Percentiles rank a stretch among this genome's conserved stretches.
These are phyloP conservation scores for Moesziomyces globuligerus DNA, from an alignment of 1,284 basidiomycete genomes.

Conservation along the genomic window DNA sequence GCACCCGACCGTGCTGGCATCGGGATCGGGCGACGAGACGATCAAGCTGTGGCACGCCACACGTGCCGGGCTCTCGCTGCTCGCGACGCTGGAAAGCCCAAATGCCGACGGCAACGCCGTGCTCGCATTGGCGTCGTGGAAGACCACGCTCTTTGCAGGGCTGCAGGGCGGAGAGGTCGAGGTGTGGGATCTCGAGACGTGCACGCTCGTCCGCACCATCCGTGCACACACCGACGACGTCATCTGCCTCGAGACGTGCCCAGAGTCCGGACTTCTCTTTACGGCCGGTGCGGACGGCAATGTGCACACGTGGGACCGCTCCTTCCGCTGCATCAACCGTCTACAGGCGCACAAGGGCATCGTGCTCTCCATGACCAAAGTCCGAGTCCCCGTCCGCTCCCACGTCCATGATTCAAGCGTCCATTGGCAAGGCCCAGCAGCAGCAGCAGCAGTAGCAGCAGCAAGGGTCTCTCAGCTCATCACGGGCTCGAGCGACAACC, in stretches of 20 bases:
- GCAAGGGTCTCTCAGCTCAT: constrained; percentile 31
- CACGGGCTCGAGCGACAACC: constrained; percentile 53
- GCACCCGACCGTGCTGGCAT: constrained; percentile 42
- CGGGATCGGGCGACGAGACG: constrained; percentile 79
- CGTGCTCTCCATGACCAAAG: constrained; percentile 21
- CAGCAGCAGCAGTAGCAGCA: neutral
- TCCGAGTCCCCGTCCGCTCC: constrained; percentile 3
- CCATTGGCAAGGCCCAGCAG: neutral
- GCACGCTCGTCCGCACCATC: constrained; percentile 83
- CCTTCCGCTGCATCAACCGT: constrained; percentile 59
- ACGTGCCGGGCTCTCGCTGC: constrained; percentile 68
- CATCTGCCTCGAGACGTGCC: constrained; percentile 36
- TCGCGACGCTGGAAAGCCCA: constrained; percentile 72
- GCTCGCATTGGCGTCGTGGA: constrained; percentile 78
- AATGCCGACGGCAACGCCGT: constrained; percentile 71
- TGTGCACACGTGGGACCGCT: constrained; percentile 53
- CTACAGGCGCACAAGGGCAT: constrained; percentile 49
- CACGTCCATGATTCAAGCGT: neutral
- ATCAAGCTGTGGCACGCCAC: constrained; percentile 88
- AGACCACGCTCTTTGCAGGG: constrained; percentile 87
- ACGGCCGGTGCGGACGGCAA: constrained; percentile 55
- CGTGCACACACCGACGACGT: constrained; percentile 78
- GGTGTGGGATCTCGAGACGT: constrained; percentile 90
- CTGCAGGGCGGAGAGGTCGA: constrained; percentile 91
- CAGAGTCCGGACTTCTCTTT: constrained; percentile 65